Percentiles rank a stretch among this genome's conserved stretches.
These are phyloP conservation scores for Plectosphaerella plurivora DNA, from an alignment of 2,329 filamentous ascomycete species.

Conservation along the genomic window DNA sequence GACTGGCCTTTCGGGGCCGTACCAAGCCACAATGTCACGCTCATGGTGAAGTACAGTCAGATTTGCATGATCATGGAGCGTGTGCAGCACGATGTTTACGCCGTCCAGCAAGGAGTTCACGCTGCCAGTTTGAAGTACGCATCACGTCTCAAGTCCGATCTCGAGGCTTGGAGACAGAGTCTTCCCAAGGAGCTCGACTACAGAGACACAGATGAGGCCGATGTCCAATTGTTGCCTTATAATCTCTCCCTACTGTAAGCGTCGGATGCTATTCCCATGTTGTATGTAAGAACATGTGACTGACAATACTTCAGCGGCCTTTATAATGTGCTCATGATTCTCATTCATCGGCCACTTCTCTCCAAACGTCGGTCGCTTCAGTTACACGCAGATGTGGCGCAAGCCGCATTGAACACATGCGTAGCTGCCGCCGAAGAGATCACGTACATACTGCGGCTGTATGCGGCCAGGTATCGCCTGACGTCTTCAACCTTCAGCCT, in stretches of 20 bases:
- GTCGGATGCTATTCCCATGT: background rate
- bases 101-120: constrained; percentile 28
- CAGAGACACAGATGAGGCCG: constrained; percentile 18
- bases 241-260: constrained; percentile 34
- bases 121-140: constrained; percentile 28
- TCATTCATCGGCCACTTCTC: constrained; percentile 49
- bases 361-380: constrained; percentile 42
- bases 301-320: constrained; percentile 26
- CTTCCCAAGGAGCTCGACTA: constrained; percentile 38
- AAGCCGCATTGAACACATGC: constrained; percentile 39
- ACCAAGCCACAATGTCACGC: constrained; percentile 36
- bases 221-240: constrained; percentile 34
- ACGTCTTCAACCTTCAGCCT: constrained; percentile 45
- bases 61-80: constrained; percentile 42
- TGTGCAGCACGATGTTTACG: constrained; percentile 39
- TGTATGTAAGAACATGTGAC: background rate
- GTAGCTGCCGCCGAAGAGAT: constrained; percentile 40
- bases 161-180: constrained; percentile 34
- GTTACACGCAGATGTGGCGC: constrained; percentile 31
- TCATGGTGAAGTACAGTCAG: constrained; percentile 33
- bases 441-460: constrained; percentile 34
- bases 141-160: constrained; percentile 30
- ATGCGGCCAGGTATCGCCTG: constrained; percentile 39
- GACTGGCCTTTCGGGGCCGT: constrained; percentile 18
- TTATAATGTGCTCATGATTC: constrained; percentile 46